Evolutionary conservation across 495 filamentous ascomycete genomes (phyloP).

Genomic region (Lophiotrema nucula): DNA sequence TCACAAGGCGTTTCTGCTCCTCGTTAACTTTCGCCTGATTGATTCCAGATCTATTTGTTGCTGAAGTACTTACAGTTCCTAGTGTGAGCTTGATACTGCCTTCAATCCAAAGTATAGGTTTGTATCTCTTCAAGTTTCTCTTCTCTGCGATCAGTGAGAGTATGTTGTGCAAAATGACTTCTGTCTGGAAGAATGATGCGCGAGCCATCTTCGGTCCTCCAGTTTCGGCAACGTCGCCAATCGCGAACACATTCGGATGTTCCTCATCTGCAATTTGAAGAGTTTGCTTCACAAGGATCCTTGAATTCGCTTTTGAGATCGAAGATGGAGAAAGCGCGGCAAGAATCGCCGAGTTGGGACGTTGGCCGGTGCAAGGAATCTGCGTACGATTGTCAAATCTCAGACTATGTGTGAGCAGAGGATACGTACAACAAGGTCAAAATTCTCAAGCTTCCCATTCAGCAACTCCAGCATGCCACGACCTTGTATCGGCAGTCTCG

Average conservation of each 20-base stretch:
- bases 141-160: slow-evolving; percentile 44
- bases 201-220: slow-evolving; percentile 56
- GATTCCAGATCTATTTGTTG: too few species aligned
- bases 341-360: slow-evolving; percentile 54
- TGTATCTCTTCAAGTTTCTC: slow-evolving; percentile 35
- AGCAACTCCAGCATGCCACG: slow-evolving; percentile 28
- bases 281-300: slow-evolving; percentile 55
- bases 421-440: slow-evolving; percentile 42
- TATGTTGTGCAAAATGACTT: slow-evolving; percentile 55
- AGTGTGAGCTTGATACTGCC: slow-evolving; percentile 31
- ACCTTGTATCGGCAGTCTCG: slow-evolving; percentile 4
- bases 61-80: slow-evolving; percentile 13
- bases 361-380: slow-evolving; percentile 58
- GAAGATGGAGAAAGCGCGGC: slow-evolving; percentile 44
- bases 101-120: slow-evolving; percentile 25
- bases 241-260: slow-evolving; percentile 55
- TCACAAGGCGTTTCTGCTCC: background rate
- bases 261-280: slow-evolving; percentile 54
- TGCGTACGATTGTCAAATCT: slow-evolving; percentile 9
- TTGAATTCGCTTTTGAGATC: slow-evolving; percentile 49
- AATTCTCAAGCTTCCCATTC: slow-evolving; percentile 31
- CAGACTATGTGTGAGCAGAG: background rate
- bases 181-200: slow-evolving; percentile 53
- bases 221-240: slow-evolving; percentile 63
- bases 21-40: background rate